Percentiles rank a stretch among this genome's conserved stretches.
Evolutionary conservation across 495 filamentous ascomycete species (phyloP).

Genomic region (Penicillium egyptiacum): DNA sequence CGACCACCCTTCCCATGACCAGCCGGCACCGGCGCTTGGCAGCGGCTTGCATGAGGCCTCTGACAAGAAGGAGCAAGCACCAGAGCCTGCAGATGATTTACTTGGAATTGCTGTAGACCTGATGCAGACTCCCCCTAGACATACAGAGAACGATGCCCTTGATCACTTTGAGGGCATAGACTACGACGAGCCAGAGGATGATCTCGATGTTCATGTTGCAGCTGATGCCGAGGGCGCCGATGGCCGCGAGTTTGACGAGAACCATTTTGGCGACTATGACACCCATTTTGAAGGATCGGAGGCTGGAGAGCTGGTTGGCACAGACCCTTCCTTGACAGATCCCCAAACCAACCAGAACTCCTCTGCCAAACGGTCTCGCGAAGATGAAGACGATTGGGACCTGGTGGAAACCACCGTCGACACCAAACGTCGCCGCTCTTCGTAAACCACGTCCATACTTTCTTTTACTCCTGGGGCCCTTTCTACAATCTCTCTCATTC

Average conservation of each 20-base stretch:
- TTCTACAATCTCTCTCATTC: neutral
- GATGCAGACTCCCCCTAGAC: conserved; percentile 29
- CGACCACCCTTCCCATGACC: conserved; percentile 18
- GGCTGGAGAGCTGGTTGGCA: conserved; percentile 25
- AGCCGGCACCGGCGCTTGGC: conserved; percentile 21
- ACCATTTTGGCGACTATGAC: conserved; percentile 22
- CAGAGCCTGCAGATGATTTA: conserved; percentile 33
- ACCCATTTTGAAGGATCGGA: conserved; percentile 22
- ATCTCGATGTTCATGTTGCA: neutral
- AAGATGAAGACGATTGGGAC: conserved; percentile 36
- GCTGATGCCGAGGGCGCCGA: conserved; percentile 9
- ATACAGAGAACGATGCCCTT: conserved; percentile 16
- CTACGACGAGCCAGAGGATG: conserved; percentile 17
- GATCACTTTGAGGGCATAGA: conserved; percentile 27
- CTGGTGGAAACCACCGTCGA: conserved; percentile 23
- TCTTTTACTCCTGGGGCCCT: neutral
- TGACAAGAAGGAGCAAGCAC: conserved; percentile 17
- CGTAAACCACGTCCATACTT: conserved; percentile 17
- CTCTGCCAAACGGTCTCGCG: conserved; percentile 34
- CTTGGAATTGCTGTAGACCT: conserved; percentile 36
- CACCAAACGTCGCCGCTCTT: conserved; percentile 32
- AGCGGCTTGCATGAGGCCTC: conserved; percentile 12
- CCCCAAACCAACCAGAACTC: conserved; percentile 18
- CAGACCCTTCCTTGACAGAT: conserved; percentile 23
- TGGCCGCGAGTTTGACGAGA: conserved; percentile 26